Evolutionary conservation across 202 grass and related monocot species (phyloP).

Genomic region (Carex arenaria): DNA sequence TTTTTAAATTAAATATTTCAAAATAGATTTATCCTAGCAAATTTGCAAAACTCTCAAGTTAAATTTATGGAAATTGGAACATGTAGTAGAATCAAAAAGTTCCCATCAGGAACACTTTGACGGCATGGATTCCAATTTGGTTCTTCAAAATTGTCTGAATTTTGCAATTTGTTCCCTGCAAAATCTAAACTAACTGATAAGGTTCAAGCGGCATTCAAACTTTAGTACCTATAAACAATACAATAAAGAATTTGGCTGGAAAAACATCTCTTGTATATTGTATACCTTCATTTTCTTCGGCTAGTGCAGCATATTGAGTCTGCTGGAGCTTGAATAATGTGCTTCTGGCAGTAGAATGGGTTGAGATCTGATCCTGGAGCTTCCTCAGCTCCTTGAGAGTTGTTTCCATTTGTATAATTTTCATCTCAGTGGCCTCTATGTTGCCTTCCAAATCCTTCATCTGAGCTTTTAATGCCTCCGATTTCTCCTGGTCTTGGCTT

Average conservation of each 20-base stretch:
- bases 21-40: background rate
- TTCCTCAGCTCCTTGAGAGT: constrained; percentile 61
- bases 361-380: constrained; percentile 73
- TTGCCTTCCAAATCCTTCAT: constrained; percentile 70
- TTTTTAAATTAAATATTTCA: background rate
- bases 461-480: constrained; percentile 75
- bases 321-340: constrained; percentile 60
- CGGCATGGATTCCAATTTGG: background rate
- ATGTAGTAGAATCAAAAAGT: background rate
- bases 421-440: constrained; percentile 42
- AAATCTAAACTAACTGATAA: background rate
- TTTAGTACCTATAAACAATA: background rate
- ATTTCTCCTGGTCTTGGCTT: constrained; percentile 87
- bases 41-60: background rate
- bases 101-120: background rate
- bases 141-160: background rate
- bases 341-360: constrained; percentile 58
- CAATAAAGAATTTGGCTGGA: background rate
- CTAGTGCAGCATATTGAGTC: constrained; percentile 62
- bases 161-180: background rate
- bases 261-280: background rate
- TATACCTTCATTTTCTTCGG: constrained; percentile 96
- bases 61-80: background rate
- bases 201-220: background rate
- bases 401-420: constrained; percentile 45